Evolutionary conservation across 169 alveolate genomes (phyloP), one percentile per base, ranked within the genome.

Genomic region (Pseudocohnilembus persalinus): DNA sequence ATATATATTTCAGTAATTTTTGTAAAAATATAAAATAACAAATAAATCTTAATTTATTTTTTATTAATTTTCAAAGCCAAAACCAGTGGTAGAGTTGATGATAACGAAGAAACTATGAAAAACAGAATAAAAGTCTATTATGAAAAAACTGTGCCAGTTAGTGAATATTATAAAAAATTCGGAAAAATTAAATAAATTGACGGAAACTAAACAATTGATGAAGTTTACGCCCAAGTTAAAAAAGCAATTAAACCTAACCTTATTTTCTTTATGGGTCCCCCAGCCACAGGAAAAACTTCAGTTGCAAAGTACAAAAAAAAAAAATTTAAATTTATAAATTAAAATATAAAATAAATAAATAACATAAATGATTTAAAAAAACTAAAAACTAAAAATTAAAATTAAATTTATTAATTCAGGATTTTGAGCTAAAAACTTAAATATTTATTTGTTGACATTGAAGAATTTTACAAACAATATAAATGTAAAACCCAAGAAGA

Each of bases 81-180:
- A 73, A 91, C 89, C 31, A 80, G 87, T 76, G 94, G 92, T 31
- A 90, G 96, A 84, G 93, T 88, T 1, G 96, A 93, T 89, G 96
- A 93, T 83, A 93, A 90, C 74, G 89, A 81, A 81, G 92, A 88
- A 74, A 83, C 94, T 27, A 86, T 86, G 26, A 81, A 80, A 29
- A 86, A 74, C 49, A 79, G 90, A 80, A 68, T 86, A 34, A 81
- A 31, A 30, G 68, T 75, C 28, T 86, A 80, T 77, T 68, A 63
- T 29, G 74, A 28, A n/a, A 79, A 81, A 64, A 86, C 90, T 6
- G 28, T 73, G 29, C 87, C 90, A 1, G 83, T 86, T 29, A 73
- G 80, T 11, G 75, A 68, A 24, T 76, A 77, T 20, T 80, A 79
- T 34, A 81, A 75, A 63, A 74, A 86, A 16, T 77, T 76, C 68